These are phyloP conservation scores for Marchantia polymorpha DNA, from an alignment of 225 moss, liverwort and hornwort genomes.

Conservation along the genomic window DNA sequence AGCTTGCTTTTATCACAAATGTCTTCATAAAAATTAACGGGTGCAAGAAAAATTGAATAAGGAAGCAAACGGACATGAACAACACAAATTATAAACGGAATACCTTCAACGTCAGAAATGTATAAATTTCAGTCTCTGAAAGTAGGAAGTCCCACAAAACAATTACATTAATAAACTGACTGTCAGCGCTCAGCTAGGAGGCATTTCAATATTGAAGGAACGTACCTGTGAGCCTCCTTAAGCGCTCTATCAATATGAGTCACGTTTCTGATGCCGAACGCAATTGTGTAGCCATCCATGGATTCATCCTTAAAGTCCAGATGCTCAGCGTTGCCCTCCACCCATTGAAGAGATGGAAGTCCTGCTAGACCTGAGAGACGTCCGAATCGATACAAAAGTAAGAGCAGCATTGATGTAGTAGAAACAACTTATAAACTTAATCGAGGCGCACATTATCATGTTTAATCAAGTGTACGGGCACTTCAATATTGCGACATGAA, in stretches of 20 bases:
- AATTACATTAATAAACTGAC: no score
- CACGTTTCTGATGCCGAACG: slow-evolving; percentile 96
- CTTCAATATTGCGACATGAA: no score
- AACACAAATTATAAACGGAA: no score
- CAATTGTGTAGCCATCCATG: slow-evolving; percentile 92
- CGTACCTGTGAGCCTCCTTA: slow-evolving; percentile 89
- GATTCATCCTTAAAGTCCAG: slow-evolving; percentile 67
- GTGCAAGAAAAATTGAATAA: no score
- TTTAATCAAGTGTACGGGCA: not conserved
- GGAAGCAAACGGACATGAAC: no score
- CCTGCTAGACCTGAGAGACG: slow-evolving; percentile 61
- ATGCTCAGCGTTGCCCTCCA: slow-evolving; percentile 93
- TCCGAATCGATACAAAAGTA: not conserved
- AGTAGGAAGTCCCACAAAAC: no score
- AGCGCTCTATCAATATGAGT: slow-evolving; percentile 81
- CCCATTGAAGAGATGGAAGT: slow-evolving; percentile 74
- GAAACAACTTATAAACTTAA: not conserved
- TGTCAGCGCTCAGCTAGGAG: no score
- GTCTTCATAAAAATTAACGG: no score
- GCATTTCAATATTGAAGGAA: not conserved
- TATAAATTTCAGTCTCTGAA: not conserved
- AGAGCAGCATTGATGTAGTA: no score
- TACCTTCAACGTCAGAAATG: no score
- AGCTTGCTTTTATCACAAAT: no score
- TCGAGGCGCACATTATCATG: not conserved